Percentiles rank a stretch among this genome's conserved stretches.
Conservation (phyloP, 345 rosid species). For the Arabidopsis suecica region DNA sequence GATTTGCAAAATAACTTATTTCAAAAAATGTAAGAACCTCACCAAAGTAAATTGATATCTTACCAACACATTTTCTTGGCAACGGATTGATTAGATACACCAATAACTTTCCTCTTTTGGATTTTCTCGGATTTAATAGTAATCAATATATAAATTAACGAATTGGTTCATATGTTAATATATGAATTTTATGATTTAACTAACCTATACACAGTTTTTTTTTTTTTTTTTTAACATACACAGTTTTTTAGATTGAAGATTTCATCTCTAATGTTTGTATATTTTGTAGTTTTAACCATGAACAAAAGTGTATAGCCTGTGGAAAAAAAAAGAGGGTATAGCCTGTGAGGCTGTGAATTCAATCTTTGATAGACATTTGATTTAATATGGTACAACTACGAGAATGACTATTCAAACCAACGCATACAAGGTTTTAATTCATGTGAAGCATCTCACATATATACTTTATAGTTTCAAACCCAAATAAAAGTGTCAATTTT, state of each 20-base stretch:
- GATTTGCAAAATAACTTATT: conserved; percentile 4
- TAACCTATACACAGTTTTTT: not conserved
- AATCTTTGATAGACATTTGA: not conserved
- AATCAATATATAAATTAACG: not conserved
- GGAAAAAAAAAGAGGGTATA: too few relatives aligned
- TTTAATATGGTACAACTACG: not conserved
- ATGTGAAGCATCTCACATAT: not conserved
- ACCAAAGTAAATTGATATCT: conserved; percentile 13
- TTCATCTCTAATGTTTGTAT: not conserved
- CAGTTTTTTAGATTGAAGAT: not conserved
- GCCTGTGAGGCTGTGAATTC: not conserved
- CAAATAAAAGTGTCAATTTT: not conserved
- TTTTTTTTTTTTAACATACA: too few relatives aligned
- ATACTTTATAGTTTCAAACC: not conserved
- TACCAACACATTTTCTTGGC: not conserved
- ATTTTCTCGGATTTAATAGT: not conserved
- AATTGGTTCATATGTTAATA: not conserved
- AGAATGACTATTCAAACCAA: not conserved
- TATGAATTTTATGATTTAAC: not conserved
- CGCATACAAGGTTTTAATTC: not conserved
- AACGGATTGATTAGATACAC: not conserved
- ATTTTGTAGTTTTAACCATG: not conserved
- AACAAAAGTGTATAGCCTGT: not conserved
- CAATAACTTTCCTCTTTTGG: not conserved
- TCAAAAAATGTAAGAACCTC: conserved; percentile 2